phyloP scores from a whole-genome alignment of 192 early-diverging fungal species.

The Glomus cerebriforme region DNA sequence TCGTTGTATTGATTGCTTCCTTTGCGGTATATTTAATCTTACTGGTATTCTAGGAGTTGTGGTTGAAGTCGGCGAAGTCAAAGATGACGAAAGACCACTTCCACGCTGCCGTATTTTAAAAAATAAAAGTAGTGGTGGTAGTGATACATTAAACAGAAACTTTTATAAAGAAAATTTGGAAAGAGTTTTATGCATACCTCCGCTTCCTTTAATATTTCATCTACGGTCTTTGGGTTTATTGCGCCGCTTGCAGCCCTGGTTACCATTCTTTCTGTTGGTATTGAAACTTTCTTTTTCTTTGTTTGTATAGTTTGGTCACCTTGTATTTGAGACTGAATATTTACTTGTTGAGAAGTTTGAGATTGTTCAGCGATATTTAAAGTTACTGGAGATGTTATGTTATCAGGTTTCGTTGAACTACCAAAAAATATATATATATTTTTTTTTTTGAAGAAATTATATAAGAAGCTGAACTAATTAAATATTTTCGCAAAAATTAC shows the following conservation, averaged over 20 bases:
- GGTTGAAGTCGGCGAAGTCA: background rate
- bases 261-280: constrained; percentile 60
- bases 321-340: background rate
- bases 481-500: background rate
- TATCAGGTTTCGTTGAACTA: background rate
- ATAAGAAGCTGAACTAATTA: too few species aligned
- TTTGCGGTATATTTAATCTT: constrained; percentile 10
- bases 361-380: background rate
- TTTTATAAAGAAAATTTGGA: constrained; percentile 11
- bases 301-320: constrained; percentile 40
- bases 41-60: background rate
- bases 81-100: background rate
- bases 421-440: background rate
- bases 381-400: background rate
- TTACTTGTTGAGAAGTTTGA: background rate
- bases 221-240: constrained; percentile 57
- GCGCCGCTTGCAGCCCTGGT: constrained; percentile 62
- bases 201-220: constrained; percentile 48
- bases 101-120: constrained; percentile 10
- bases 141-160: constrained; percentile 19
- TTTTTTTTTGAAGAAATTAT: too few species aligned
- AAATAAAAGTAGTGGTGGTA: constrained; percentile 9
- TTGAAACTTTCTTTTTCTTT: constrained; percentile 41
- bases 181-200: constrained; percentile 19
- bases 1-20: background rate